A percentile compares a stretch with the other conserved stretches of the same genome.
Conservation (phyloP, 148 eudicot species). For the Rhododendron mucronatum region DNA sequence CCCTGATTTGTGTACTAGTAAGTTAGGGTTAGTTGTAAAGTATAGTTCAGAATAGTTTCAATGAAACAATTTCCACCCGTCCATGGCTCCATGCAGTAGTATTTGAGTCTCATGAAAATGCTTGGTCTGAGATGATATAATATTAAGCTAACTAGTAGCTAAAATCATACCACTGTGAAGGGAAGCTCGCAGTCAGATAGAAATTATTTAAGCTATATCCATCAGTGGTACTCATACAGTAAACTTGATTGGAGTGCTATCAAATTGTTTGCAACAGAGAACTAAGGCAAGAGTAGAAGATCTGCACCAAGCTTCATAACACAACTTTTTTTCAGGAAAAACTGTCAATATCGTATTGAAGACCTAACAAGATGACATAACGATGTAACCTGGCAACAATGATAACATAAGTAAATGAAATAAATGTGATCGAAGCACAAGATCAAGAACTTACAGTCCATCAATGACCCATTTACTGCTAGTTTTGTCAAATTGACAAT, state of each 20-base stretch:
- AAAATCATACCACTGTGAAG: not conserved
- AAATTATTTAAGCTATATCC: not conserved
- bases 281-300: constrained; percentile 1
- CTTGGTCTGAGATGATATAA: not conserved
- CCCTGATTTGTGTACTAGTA: not conserved
- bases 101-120: not conserved
- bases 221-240: not conserved
- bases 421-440: not conserved
- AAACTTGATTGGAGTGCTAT: not conserved
- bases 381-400: not conserved
- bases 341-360: not conserved
- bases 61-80: not conserved
- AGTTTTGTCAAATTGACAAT: constrained; percentile 67
- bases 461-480: constrained; percentile 76
- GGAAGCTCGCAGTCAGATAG: not conserved
- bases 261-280: not conserved
- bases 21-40: not conserved
- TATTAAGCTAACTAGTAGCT: not conserved
- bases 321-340: not conserved
- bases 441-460: constrained; percentile 68
- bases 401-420: not conserved
- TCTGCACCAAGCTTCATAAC: not conserved
- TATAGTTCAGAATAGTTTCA: not conserved
- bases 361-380: not conserved
- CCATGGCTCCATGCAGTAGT: not conserved